Percentiles rank a stretch among this genome's conserved stretches.
Evolutionary conservation across 345 rosid genomes (phyloP).

Genomic region (Euclidium syriacum): DNA sequence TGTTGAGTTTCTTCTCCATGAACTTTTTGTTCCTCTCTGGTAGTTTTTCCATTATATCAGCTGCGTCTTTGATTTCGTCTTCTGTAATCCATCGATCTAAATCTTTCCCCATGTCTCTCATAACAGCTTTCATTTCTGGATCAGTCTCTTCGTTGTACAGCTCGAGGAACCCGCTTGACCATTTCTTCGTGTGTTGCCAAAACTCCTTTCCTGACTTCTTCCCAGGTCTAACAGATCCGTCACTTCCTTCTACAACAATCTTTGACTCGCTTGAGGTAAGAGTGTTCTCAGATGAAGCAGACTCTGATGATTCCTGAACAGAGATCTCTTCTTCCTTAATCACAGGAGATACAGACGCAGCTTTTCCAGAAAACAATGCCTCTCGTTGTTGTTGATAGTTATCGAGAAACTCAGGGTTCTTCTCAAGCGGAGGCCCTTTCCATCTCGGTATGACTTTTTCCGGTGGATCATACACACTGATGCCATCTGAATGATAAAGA

Average conservation of each 20-base stretch:
- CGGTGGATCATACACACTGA: constrained; percentile 73
- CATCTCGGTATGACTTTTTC: constrained; percentile 83
- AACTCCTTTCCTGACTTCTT: constrained; percentile 79
- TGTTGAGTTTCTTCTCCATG: constrained; percentile 73
- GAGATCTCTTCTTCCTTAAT: constrained; percentile 37
- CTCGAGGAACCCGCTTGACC: constrained; percentile 81
- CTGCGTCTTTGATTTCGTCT: constrained; percentile 78
- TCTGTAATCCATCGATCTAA: constrained; percentile 92
- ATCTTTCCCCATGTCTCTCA: constrained; percentile 89
- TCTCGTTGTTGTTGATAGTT: constrained; percentile 45
- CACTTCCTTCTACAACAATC: constrained; percentile 76
- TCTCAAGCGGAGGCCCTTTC: constrained; percentile 65
- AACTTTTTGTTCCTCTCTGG: constrained; percentile 58
- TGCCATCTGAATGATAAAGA: constrained; percentile 52
- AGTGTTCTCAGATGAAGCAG: constrained; percentile 23
- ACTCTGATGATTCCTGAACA: constrained; percentile 34
- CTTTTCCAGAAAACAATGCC: constrained; percentile 39
- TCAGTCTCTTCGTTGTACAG: constrained; percentile 75
- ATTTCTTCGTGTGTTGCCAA: constrained; percentile 92
- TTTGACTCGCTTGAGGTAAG: constrained; percentile 38
- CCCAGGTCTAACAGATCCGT: constrained; percentile 77
- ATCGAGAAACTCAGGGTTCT: constrained; percentile 51
- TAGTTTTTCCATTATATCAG: constrained; percentile 58
- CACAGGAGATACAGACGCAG: constrained; percentile 32
- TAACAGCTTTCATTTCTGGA: constrained; percentile 71